Conservation (phyloP, 2,329 filamentous ascomycete species). For the Allantophomopsis cytisporea region DNA sequence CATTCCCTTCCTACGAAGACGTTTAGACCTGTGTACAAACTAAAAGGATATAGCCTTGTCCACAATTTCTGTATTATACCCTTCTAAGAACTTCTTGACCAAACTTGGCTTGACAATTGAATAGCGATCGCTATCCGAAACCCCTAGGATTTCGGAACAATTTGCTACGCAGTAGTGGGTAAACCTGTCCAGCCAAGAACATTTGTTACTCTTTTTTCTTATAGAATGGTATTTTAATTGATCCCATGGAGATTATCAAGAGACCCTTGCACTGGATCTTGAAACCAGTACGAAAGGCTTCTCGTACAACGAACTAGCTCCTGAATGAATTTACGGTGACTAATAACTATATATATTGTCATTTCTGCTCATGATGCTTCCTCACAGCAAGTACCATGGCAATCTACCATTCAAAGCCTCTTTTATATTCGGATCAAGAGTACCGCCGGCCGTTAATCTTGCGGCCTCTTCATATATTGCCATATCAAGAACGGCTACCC, state of each 20-base stretch:
- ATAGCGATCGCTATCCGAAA: constrained; percentile 1
- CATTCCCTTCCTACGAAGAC: no score
- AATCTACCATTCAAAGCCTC: constrained; percentile 12
- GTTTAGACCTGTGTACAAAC: no score
- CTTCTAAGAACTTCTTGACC: no score
- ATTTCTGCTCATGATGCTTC: no score
- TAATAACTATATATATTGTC: constrained; percentile 16
- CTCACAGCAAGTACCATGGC: neutral
- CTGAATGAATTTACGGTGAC: constrained; percentile 16
- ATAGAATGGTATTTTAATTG: constrained; percentile 12
- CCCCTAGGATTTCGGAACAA: neutral
- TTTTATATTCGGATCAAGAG: constrained; percentile 10
- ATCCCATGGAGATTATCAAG: constrained; percentile 15
- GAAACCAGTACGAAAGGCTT: constrained; percentile 12
- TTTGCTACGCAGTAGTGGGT: neutral
- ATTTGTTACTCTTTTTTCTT: neutral
- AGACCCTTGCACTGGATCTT: constrained; percentile 11
- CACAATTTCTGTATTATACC: no score
- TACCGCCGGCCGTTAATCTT: constrained; percentile 19
- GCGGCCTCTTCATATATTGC: constrained; percentile 22
- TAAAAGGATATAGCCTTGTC: no score
- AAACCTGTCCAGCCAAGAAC: neutral
- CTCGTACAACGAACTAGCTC: constrained; percentile 14
- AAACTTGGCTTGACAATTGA: neutral
- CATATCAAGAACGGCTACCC: no score